Conservation (phyloP, 2,329 filamentous ascomycete species). For the Colletotrichum sp. region DNA sequence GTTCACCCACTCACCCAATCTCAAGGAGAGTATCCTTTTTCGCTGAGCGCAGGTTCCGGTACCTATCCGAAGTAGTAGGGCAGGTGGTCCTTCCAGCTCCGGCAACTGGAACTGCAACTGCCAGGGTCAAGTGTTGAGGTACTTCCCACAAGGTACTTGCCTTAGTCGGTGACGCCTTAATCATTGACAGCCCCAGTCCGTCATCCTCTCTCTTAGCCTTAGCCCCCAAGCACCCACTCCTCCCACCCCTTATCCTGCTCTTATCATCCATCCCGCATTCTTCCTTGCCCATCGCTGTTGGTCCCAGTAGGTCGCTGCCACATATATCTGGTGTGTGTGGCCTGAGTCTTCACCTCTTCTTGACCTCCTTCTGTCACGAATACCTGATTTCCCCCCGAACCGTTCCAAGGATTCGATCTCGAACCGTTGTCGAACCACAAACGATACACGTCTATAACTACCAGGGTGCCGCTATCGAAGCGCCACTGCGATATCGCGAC, state of each 20-base stretch:
- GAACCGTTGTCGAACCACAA: not conserved
- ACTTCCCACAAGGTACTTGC: constrained; percentile 3
- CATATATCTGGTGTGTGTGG: constrained; percentile 18
- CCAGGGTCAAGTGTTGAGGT: not conserved
- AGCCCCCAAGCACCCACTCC: not conserved
- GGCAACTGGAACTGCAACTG: not conserved
- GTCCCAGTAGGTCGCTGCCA: constrained; percentile 18
- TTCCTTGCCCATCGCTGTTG: constrained; percentile 15
- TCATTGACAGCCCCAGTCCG: constrained; percentile 20
- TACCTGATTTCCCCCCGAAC: not conserved
- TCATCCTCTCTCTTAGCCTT: constrained; percentile 8
- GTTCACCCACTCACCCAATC: not conserved
- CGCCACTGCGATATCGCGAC: constrained; percentile 16
- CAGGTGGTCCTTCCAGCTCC: not conserved
- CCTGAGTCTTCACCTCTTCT: not conserved
- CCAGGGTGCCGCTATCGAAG: not conserved
- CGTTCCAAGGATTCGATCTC: not conserved
- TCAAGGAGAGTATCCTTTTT: not conserved
- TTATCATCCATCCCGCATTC: constrained; percentile 21
- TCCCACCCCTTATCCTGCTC: constrained; percentile 10
- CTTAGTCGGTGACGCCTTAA: constrained; percentile 21
- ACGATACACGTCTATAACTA: not conserved
- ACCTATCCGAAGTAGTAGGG: not conserved
- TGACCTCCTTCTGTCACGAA: not conserved
- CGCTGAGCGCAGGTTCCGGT: not conserved